Evolutionary conservation across 202 grass and related monocot species (phyloP), one percentile per base, ranked within the genome.

Genomic region (Panicum hallii): DNA sequence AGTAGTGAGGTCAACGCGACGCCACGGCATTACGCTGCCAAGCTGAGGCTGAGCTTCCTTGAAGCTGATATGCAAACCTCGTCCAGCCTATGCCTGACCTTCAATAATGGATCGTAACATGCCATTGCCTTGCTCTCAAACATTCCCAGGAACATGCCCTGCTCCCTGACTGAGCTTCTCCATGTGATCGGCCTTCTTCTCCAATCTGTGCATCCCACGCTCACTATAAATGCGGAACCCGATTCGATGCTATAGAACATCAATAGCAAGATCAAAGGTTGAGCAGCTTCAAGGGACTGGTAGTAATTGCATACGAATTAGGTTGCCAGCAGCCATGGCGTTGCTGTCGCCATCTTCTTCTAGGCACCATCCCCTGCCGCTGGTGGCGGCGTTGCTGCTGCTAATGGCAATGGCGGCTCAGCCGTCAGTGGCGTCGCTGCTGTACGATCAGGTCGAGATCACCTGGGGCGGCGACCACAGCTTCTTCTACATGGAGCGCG

Each of bases 401-500:
- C 11, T 72, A 0, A 11, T 78, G 0, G 45, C 34, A 1, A 47
- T 20, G 34, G 36, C 17, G 28, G 61, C 38, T 10, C 36, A 1
- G 1, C 4, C 7, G 34, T 44, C 26, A 30, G 22, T 19, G 45
- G 70, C 56, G 22, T 10, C 4, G 6, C 19, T 60, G 19, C 10
- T 82, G 55, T 48, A 9, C 26, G 78, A 86, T 1, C 45, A 82
- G 4, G 2, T 85, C 7, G 55, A 82, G 0, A 3, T 77, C 38
- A 74, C 32, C 2, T 89, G 88, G 83, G 83, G 88, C 26, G 4
- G 15, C 6, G 64, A 85, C 46, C 86, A 78, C 72, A 72, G 54
- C 72, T 89, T 65, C 83, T 85, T 77, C 88, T 82, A 56, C 88
- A 77, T 56, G 72, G 78, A 89, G 4, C 46, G 65, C 19, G 71